Base-by-base conservation (phyloP, 345 rosid genomes). In the Salix purpurea region DNA sequence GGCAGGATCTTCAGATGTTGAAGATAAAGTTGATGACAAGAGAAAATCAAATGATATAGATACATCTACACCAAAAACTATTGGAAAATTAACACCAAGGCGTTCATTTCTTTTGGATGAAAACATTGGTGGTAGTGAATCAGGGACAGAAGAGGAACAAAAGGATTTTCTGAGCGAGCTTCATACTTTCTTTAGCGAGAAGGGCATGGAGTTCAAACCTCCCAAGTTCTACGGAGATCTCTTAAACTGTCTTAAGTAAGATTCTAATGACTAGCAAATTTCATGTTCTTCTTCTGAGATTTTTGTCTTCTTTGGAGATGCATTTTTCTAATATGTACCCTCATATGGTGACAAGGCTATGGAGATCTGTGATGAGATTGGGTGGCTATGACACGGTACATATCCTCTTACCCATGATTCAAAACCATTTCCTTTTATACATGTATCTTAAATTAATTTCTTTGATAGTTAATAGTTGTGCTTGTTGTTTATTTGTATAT, bases 341-440 rank as follows among this genome's bases (percentile, higher is more conserved):
- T n/a, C 58, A 40, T 69, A 61, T 78, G 76, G 71, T 71, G 66
- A 44, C 32, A 69, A 91, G 95, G 89, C 79, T 91, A 75, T 91
- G 95, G 95, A 86, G 91, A 81, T 82, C 92, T 78, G 95, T 89
- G 68, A 86, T 81, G 72, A 86, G 79, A 77, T 83, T 91, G 82
- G 92, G 95, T 72, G 95, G 95, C 72, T 91, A 91, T 81, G 95
- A 89, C 67, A 87, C 84, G 92, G 95, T 91, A 81, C 73, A 77
- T 50, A 6, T 14, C 69, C 5, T 64, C 72, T 74, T 11, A 9
- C 36, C 61, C 6, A 40, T 46, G 15, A 34, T 52, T 70, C 48
- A 23, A 44, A 69, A 76, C 18, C 32, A 70, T 65, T 61, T 18
- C 44, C 6, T 19, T 11, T 76, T 65, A 62, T 24, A 12, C 64